Evolutionary conservation across 305 asterid genomes (phyloP).

Genomic region (Fraxinus ornus): DNA sequence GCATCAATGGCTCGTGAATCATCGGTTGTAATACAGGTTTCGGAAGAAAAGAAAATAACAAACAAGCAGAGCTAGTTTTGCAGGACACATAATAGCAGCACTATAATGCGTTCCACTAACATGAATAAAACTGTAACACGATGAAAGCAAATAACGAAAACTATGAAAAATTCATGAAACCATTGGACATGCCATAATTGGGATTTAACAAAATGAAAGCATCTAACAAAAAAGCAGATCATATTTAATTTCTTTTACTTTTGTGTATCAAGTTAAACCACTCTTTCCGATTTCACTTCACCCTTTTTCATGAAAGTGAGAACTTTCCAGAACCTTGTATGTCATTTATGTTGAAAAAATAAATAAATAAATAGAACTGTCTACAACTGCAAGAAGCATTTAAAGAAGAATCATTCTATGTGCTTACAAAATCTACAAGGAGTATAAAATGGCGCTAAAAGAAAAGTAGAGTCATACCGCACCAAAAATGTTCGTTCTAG

Average conservation of each 20-base stretch:
- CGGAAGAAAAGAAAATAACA: background rate
- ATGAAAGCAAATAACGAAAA: background rate
- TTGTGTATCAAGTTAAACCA: background rate
- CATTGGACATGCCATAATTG: background rate
- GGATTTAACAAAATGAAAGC: background rate
- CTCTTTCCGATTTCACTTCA: background rate
- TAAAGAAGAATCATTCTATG: background rate
- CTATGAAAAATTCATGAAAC: background rate
- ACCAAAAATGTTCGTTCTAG: slow-evolving; percentile 93
- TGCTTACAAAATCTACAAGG: background rate
- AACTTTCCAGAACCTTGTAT: background rate
- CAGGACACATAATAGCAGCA: background rate
- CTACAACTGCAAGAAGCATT: background rate
- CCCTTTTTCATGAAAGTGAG: background rate
- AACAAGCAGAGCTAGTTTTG: background rate
- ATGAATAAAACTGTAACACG: background rate
- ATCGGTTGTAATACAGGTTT: background rate
- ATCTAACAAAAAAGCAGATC: background rate
- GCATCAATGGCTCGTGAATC: background rate
- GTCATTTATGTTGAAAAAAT: background rate
- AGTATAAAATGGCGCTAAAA: slow-evolving; percentile 10
- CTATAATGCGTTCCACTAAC: background rate
- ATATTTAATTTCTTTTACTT: background rate
- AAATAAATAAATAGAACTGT: too few relatives aligned
- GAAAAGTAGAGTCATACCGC: slow-evolving; percentile 62